Percentiles rank a stretch among this genome's conserved stretches.
Evolutionary conservation across 768 basidiomycete species (phyloP).

Genomic region (Suillus lakei): DNA sequence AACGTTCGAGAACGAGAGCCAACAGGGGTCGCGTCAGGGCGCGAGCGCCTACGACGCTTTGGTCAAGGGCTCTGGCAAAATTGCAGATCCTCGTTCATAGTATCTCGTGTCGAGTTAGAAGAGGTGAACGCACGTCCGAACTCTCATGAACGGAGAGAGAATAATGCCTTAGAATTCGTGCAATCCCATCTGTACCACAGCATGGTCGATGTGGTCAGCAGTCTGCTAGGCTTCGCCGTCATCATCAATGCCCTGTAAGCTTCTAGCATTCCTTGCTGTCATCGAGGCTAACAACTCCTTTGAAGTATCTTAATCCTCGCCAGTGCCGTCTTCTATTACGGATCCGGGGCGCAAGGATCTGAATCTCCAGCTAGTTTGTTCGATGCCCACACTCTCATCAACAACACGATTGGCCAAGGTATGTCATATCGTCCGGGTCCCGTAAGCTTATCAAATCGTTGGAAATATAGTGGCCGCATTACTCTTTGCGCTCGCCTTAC

Average conservation of each 20-base stretch:
- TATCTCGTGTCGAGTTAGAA: constrained; percentile 25
- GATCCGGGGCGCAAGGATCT: constrained; percentile 39
- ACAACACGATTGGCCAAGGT: constrained; percentile 69
- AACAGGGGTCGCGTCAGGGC: constrained; percentile 4
- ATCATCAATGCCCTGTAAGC: constrained; percentile 83
- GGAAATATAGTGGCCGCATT: constrained; percentile 70
- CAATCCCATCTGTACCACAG: constrained; percentile 67
- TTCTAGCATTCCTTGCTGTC: background rate
- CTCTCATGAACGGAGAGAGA: constrained; percentile 57
- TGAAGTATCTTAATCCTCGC: constrained; percentile 81
- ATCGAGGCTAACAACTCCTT: background rate
- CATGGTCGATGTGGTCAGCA: constrained; percentile 65
- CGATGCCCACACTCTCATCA: constrained; percentile 80
- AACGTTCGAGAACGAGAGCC: background rate
- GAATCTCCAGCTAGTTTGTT: constrained; percentile 73
- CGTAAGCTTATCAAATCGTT: constrained; percentile 8
- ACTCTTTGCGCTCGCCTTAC: constrained; percentile 87
- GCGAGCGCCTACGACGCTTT: background rate
- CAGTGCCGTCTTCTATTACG: constrained; percentile 78
- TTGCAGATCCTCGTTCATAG: constrained; percentile 26
- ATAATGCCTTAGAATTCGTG: constrained; percentile 60
- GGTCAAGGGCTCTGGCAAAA: background rate
- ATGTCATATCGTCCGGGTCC: constrained; percentile 22
- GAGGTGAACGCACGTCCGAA: constrained; percentile 34
- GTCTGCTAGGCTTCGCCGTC: constrained; percentile 83